Base-by-base conservation (phyloP, 1,284 basidiomycete species). In the Laetiporus sulphureus region DNA sequence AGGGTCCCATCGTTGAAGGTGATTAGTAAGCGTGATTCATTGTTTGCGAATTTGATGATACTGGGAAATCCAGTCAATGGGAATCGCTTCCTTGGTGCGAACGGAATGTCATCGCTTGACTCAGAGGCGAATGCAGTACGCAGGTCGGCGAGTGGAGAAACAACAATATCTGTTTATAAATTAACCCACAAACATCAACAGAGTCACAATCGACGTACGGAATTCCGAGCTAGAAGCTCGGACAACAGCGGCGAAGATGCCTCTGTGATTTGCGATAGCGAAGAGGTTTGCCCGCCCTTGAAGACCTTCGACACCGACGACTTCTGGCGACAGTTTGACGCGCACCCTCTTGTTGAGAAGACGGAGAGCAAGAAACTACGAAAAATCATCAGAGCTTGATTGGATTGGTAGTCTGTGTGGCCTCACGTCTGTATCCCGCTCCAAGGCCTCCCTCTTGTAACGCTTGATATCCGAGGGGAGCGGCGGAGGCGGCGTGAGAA, bases 231-330 rank as follows among this genome's bases (percentile, higher is more conserved):
- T n/a, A n/a, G n/a, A n/a, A n/a, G 59, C 63, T 19, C 63, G 64
- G 36, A 58, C 66, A 7, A 75, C 70, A 32, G 81, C 80, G 35
- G 72, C 77, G 61, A 86, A 87, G 74, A 75, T 85, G 25, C 74
- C 79, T 47, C 65, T 71, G 11, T 65, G 59, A 53, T 80, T 83
- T 2, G 77, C 69, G 3, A 73, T 65, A 4, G 75, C 69, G 49
- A 88, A 74, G 15, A 83, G 57, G 50, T 66, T 51, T 45, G 58
- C 50, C 40, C 63, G 69, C 8, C 60, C 60, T 20, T 18, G 64
- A 36, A 71, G 53, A 2, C 64, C 46, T 12, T 70, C 56, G 18
- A 73, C 62, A 45, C 68, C 63, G 15, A 80, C 57, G 2, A 69
- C 64, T 16, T 69, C 55, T 4, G 67, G 57, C 11, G 83, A 86